Evolutionary conservation across 805 yeast species (phyloP).

Genomic region (Candida saitoana): DNA sequence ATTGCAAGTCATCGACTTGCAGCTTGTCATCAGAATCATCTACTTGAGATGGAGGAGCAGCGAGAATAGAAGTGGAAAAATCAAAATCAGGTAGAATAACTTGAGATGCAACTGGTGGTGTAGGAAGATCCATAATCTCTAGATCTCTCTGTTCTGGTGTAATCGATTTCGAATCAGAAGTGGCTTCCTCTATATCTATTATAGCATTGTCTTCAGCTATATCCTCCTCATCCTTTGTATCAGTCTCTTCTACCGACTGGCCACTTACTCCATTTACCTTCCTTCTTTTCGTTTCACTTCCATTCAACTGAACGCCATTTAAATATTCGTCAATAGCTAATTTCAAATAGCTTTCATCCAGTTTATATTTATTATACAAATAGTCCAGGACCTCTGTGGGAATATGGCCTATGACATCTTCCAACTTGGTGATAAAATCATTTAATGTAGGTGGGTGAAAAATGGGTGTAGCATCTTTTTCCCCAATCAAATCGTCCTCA

Average conservation of each 20-base stretch:
- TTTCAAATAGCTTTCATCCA: conserved; percentile 11
- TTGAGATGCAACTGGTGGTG: neutral
- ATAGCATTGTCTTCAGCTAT: too few relatives aligned
- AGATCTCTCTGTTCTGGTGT: too few relatives aligned
- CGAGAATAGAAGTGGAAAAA: neutral
- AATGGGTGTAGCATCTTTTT: neutral
- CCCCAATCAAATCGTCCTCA: conserved; percentile 4
- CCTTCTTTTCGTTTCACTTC: too few relatives aligned
- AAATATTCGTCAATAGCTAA: conserved; percentile 40
- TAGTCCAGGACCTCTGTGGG: conserved; percentile 7
- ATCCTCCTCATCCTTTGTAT: neutral
- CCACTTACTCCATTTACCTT: neutral
- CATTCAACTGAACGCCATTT: too few relatives aligned
- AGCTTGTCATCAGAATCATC: neutral
- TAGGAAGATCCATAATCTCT: neutral
- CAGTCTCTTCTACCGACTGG: neutral
- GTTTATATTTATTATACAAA: conserved; percentile 13
- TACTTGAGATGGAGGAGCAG: neutral
- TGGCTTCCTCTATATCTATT: neutral
- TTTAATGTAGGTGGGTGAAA: neutral
- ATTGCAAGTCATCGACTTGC: neutral
- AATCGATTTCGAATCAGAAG: neutral
- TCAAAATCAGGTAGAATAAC: neutral
- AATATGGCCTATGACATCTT: conserved; percentile 4
- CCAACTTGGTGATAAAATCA: neutral